phyloP scores from a whole-genome alignment of 2,329 filamentous ascomycete genomes.

The Chalaropsis thielavioides region DNA sequence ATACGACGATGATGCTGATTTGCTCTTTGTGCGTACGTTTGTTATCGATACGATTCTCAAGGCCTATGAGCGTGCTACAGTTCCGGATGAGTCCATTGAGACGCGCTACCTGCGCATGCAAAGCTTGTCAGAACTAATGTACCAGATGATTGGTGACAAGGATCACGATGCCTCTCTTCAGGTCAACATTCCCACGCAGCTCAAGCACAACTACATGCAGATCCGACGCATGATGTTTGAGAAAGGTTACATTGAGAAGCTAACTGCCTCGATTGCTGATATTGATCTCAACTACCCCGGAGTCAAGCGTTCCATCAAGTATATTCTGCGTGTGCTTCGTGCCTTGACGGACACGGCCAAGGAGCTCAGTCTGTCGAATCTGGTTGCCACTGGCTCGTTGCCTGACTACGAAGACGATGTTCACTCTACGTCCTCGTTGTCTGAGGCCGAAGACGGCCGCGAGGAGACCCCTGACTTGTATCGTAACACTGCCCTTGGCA shows the following conservation, averaged over 20 bases:
- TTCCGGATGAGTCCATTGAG: slow-evolving; percentile 67
- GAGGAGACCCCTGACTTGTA: slow-evolving; percentile 96
- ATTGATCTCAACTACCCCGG: slow-evolving; percentile 90
- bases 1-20: slow-evolving; percentile 64
- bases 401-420: slow-evolving; percentile 67
- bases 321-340: slow-evolving; percentile 81
- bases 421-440: slow-evolving; percentile 73
- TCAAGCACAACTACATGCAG: slow-evolving; percentile 32
- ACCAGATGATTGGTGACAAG: slow-evolving; percentile 74
- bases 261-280: slow-evolving; percentile 86
- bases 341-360: slow-evolving; percentile 78
- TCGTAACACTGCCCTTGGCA: slow-evolving; percentile 86
- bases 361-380: slow-evolving; percentile 65
- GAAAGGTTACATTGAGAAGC: slow-evolving; percentile 79
- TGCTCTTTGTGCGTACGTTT: slow-evolving; percentile 87
- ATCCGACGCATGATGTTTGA: slow-evolving; percentile 95
- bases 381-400: slow-evolving; percentile 51
- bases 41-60: slow-evolving; percentile 86
- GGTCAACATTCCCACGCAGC: slow-evolving; percentile 32
- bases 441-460: slow-evolving; percentile 71
- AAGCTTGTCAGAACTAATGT: slow-evolving; percentile 79
- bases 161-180: slow-evolving; percentile 36
- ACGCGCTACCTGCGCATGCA: slow-evolving; percentile 78
- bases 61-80: slow-evolving; percentile 76
- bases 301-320: slow-evolving; percentile 88